phyloP scores from a whole-genome alignment of 805 yeast genomes.

The Cyberlindnera japonica region DNA sequence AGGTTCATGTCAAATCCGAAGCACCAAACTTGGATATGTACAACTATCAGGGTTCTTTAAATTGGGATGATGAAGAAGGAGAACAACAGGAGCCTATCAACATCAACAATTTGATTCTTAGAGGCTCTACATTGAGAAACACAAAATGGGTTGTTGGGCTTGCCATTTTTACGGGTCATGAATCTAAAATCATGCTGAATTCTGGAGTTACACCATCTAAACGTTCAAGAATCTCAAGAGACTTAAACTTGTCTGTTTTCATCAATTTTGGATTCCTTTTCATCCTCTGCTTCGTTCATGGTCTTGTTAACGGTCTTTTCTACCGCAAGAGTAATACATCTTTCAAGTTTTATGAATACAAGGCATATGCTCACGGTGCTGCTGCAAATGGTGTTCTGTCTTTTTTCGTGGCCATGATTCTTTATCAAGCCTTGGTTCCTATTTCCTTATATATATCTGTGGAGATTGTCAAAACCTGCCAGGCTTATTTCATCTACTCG shows the following conservation, averaged over 20 bases:
- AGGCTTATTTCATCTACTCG: conserved; percentile 74
- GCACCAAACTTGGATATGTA: conserved; percentile 78
- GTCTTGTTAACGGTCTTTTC: conserved; percentile 66
- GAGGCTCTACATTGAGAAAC: conserved; percentile 74
- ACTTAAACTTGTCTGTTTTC: conserved; percentile 64
- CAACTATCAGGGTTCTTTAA: conserved; percentile 67
- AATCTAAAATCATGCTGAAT: conserved; percentile 75
- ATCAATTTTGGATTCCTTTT: conserved; percentile 63
- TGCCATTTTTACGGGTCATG: conserved; percentile 73
- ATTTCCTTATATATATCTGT: conserved; percentile 78
- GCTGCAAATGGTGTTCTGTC: conserved; percentile 65
- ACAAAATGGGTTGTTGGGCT: conserved; percentile 80
- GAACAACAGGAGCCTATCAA: conserved; percentile 53
- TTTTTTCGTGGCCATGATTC: conserved; percentile 71
- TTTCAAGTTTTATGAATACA: conserved; percentile 59
- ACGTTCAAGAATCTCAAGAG: conserved; percentile 69
- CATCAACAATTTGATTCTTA: conserved; percentile 60
- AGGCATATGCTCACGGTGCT: conserved; percentile 61
- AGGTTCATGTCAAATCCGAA: conserved; percentile 69
- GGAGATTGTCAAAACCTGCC: conserved; percentile 77
- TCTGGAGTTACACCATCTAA: conserved; percentile 78
- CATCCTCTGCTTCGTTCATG: conserved; percentile 62
- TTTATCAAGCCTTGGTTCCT: conserved; percentile 78
- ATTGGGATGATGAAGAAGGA: conserved; percentile 38
- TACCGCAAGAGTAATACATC: conserved; percentile 47